Base-by-base conservation (phyloP, 2,329 filamentous ascomycete genomes). In the Fusarium haematococcum region DNA sequence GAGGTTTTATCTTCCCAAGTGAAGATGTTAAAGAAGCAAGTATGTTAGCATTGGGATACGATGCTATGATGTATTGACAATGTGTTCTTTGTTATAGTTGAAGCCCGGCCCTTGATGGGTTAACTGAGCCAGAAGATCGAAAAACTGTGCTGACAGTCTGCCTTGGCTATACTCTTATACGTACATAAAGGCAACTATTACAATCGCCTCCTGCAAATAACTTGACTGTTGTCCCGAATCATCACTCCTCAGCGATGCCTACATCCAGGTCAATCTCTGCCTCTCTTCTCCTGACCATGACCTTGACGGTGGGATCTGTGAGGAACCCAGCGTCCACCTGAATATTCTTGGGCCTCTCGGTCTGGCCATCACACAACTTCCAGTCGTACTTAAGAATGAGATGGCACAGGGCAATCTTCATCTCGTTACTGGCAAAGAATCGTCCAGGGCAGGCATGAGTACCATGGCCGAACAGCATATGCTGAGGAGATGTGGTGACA, bases 371-470 rank as follows among this genome's bases (percentile, higher is more conserved):
- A 20, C 52, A 57, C 14, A 74, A 8, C 35, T 68, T 68, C 69
- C 69, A 68, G 37, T 90, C 88, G 69, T 88, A 89, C 68, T 88
- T 87, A 25, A 86, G 72, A 1, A 89, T 63, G 41, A 89, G 74
- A 67, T 88, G 85, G 3, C 86, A 81, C 3, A 90, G 67, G 1
- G 87, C 79, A 75, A 90, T 85, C 79, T 90, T 90, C 41, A 88
- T 80, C 78, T 88, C 87, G 54, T 86, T 85, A 0, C 85, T 83
- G 0, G 88, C 87, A 70, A 89, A 89, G 79, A 90, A 90, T 0
- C 88, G 83, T 0, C 88, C 88, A 0, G 86, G 85, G 60, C 88
- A 87, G 1, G 85, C 86, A 77, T 90, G 88, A 20, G 52, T 57
- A 23, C 32, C 52, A n/a, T 57, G 52, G 5, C 32, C 52, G 7